These are phyloP conservation scores for Diaporthe citriasiana DNA, from an alignment of 2,329 filamentous ascomycete species.

Conservation along the genomic window DNA sequence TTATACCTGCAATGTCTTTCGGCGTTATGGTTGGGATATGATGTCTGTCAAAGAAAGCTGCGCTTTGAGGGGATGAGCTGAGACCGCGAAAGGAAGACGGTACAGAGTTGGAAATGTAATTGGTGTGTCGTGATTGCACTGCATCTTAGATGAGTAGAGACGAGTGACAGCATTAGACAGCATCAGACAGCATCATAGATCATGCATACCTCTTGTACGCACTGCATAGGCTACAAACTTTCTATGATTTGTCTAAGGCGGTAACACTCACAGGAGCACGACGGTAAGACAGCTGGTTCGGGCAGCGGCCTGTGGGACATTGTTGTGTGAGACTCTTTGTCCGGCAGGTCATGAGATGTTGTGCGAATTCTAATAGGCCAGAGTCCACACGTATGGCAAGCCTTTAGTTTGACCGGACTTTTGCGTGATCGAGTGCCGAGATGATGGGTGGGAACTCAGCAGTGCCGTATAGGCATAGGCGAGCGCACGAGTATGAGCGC, in stretches of 20 bases:
- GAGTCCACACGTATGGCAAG: not conserved
- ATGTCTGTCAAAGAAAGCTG: not conserved
- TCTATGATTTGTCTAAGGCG: not conserved
- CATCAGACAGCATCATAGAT: conserved; percentile 28
- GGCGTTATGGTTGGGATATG: conserved; percentile 26
- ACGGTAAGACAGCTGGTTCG: not conserved
- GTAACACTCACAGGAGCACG: not conserved
- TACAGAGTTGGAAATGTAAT: not conserved
- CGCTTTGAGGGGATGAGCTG: not conserved
- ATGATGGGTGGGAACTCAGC: not conserved
- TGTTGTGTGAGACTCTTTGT: not conserved
- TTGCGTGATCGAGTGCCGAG: not conserved
- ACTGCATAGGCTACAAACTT: not conserved
- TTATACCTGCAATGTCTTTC: not conserved
- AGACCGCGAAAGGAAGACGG: not conserved
- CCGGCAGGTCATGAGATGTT: not conserved
- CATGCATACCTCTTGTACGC: conserved; percentile 22
- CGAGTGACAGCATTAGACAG: conserved; percentile 18
- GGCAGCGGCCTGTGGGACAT: not conserved
- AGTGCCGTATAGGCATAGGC: not conserved
- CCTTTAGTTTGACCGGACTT: no score
- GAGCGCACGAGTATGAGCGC: not conserved
- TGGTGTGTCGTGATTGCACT: not conserved
- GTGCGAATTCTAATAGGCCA: not conserved
- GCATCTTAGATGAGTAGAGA: conserved; percentile 24